phyloP scores from a whole-genome alignment of 2,329 filamentous ascomycete genomes.

The Botryosphaeria agaves region DNA sequence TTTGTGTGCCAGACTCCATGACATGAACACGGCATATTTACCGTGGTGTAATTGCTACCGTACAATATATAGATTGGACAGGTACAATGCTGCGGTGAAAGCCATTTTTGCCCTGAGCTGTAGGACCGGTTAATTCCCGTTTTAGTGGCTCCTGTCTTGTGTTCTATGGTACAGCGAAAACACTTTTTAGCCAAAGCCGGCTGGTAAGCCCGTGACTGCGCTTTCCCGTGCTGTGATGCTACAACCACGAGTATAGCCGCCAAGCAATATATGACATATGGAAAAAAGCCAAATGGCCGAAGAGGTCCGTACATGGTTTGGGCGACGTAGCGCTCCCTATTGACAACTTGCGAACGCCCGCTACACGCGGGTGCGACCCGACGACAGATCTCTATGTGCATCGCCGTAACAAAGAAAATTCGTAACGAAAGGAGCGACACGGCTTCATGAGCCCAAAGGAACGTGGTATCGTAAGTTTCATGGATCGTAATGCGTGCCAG shows the following conservation, averaged over 20 bases:
- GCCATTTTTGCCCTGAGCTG: no score
- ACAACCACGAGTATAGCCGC: neutral
- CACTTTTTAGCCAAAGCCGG: neutral
- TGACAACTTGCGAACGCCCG: neutral
- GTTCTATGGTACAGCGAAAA: neutral
- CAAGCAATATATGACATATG: neutral
- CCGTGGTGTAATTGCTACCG: neutral
- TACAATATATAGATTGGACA: neutral
- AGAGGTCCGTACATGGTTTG: neutral
- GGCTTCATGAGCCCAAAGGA: neutral
- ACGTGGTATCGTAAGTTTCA: neutral
- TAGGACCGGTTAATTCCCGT: neutral
- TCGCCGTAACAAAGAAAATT: neutral
- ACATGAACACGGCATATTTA: no score
- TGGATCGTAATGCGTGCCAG: neutral
- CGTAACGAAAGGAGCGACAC: neutral
- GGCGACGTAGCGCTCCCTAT: neutral
- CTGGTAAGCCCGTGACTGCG: neutral
- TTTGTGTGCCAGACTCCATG: no score
- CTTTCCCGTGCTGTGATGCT: neutral
- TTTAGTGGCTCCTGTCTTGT: neutral
- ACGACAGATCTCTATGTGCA: neutral
- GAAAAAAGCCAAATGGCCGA: neutral
- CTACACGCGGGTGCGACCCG: neutral
- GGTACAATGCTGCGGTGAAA: neutral